Evolutionary conservation across 2,329 filamentous ascomycete genomes (phyloP).

Genomic region (Dactylonectria estremocensis): DNA sequence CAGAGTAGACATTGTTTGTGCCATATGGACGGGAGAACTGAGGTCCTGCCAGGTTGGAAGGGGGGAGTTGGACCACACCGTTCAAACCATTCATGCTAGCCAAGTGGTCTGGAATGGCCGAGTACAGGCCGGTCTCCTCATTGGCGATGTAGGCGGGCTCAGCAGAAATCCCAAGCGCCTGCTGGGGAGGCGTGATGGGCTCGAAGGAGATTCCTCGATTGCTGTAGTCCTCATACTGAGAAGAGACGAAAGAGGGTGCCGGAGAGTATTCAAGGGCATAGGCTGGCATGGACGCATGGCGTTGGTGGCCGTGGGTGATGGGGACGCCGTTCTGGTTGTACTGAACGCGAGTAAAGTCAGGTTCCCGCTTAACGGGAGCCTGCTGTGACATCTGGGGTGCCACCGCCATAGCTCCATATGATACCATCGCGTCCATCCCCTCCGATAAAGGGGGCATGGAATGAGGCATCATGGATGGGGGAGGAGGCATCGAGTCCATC

Average conservation of each 20-base stretch:
- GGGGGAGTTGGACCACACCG: slow-evolving; percentile 91
- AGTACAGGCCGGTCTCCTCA: slow-evolving; percentile 96
- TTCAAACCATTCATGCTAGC: slow-evolving; percentile 81
- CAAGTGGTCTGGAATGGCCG: slow-evolving; percentile 91
- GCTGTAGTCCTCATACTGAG: slow-evolving; percentile 98
- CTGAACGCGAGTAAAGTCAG: slow-evolving; percentile 85
- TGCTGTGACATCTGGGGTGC: slow-evolving; percentile 78
- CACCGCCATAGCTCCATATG: slow-evolving; percentile 80
- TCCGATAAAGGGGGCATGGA: slow-evolving; percentile 71
- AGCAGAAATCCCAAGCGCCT: slow-evolving; percentile 82
- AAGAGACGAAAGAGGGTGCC: slow-evolving; percentile 98
- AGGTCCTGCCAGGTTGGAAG: slow-evolving; percentile 84
- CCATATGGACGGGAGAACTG: slow-evolving; percentile 84
- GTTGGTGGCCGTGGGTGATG: slow-evolving; percentile 86
- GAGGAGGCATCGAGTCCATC: slow-evolving; percentile 94
- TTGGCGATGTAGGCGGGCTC: slow-evolving; percentile 99
- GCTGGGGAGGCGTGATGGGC: slow-evolving; percentile 95
- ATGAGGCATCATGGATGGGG: slow-evolving; percentile 83
- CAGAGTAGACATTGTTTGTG: slow-evolving; percentile 88
- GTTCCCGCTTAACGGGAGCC: slow-evolving; percentile 85
- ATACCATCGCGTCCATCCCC: slow-evolving; percentile 80
- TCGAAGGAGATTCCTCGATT: slow-evolving; percentile 96
- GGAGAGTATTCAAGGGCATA: slow-evolving; percentile 97
- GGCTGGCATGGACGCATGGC: slow-evolving; percentile 98
- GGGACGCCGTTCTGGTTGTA: slow-evolving; percentile 95